Evolutionary conservation across 768 basidiomycete species (phyloP).

Genomic region (Tulasnella sp.): DNA sequence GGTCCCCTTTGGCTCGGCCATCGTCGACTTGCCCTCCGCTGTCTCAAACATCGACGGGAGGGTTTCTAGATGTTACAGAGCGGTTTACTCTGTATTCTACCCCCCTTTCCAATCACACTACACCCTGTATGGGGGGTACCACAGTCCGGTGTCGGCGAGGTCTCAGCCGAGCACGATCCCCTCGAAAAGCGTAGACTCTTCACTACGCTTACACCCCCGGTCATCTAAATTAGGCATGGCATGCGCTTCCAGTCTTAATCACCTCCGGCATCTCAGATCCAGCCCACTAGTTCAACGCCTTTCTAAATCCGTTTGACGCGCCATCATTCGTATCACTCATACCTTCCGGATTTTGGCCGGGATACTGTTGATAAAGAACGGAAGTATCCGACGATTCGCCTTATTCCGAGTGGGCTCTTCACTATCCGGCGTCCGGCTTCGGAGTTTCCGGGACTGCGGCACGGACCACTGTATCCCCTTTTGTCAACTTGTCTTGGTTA

Average conservation of each 20-base stretch:
- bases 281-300: background rate
- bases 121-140: too few relatives aligned
- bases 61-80: too few relatives aligned
- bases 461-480: background rate
- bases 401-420: background rate
- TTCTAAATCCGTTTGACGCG: background rate
- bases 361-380: background rate
- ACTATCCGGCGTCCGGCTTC: background rate
- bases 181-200: background rate
- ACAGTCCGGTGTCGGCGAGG: background rate
- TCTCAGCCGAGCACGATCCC: background rate
- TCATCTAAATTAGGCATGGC: background rate
- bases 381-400: background rate
- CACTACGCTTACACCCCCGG: background rate
- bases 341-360: background rate
- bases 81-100: too few relatives aligned
- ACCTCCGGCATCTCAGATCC: background rate
- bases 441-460: background rate
- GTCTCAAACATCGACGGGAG: background rate
- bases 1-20: background rate
- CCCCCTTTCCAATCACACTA: too few relatives aligned
- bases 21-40: background rate
- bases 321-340: background rate
- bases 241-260: background rate
- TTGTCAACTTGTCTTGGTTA: background rate